These are phyloP conservation scores for Penicillium egyptiacum DNA, from an alignment of 495 filamentous ascomycete species.

Conservation along the genomic window DNA sequence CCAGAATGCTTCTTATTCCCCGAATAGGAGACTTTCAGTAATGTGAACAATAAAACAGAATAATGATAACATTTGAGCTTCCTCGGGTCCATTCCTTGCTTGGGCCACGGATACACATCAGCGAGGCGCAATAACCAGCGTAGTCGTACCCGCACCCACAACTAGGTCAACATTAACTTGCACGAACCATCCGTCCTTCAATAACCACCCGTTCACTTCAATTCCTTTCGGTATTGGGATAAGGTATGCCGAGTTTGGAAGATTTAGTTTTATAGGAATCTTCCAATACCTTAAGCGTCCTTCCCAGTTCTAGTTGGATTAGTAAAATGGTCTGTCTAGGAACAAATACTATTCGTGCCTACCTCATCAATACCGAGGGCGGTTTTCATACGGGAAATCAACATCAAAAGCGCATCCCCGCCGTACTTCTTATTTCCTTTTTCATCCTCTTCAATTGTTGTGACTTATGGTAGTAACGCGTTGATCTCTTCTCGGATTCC, in stretches of 20 bases:
- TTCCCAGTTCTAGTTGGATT: slow-evolving; percentile 5
- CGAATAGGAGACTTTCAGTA: not conserved
- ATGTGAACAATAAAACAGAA: not conserved
- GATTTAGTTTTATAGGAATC: not conserved
- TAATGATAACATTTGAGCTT: not conserved
- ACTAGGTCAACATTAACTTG: slow-evolving; percentile 3
- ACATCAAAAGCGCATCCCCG: not conserved
- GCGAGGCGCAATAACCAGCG: not conserved
- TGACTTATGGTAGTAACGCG: not conserved
- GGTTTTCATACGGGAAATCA: slow-evolving; percentile 8
- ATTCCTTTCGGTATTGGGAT: slow-evolving; percentile 1
- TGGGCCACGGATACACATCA: not conserved
- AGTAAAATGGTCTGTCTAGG: not conserved
- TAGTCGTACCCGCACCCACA: slow-evolving; percentile 1
- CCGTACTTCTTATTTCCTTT: slow-evolving; percentile 10
- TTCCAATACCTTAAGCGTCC: slow-evolving; percentile 8
- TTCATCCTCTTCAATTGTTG: slow-evolving; percentile 1
- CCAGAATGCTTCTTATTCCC: no score
- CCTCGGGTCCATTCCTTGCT: not conserved
- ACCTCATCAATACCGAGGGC: slow-evolving; percentile 2
- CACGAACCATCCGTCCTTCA: slow-evolving; percentile 2
- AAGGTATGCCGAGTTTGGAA: slow-evolving; percentile 2
- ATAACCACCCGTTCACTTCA: not conserved
- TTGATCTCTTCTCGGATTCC: slow-evolving; percentile 4
- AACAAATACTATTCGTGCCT: not conserved